These are phyloP conservation scores for Pseudovirgaria hyperparasitica DNA, from an alignment of 2,329 filamentous ascomycete genomes.

Conservation along the genomic window DNA sequence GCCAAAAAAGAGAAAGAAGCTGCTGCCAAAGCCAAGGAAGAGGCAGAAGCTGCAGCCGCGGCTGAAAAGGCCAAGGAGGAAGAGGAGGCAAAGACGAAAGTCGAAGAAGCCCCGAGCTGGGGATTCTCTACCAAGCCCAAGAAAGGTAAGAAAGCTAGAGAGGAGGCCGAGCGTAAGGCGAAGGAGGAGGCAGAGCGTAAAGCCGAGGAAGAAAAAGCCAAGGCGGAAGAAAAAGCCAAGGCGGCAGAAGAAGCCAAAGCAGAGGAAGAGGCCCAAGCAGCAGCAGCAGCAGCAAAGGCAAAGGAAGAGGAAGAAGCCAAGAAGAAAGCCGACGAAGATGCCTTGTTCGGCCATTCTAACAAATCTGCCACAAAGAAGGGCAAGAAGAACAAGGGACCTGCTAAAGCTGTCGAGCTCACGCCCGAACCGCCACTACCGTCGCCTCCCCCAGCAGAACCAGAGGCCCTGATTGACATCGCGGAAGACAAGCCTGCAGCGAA, in stretches of 20 bases:
- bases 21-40: constrained; percentile 20
- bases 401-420: constrained; percentile 1
- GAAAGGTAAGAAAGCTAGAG: constrained; percentile 11
- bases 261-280: constrained; percentile 9
- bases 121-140: constrained; percentile 9
- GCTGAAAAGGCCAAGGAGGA: constrained; percentile 23
- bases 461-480: constrained; percentile 20
- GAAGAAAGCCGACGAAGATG: constrained; percentile 2
- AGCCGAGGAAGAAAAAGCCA: constrained; percentile 4
- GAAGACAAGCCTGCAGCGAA: constrained; percentile 19
- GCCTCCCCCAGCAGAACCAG: constrained; percentile 11
- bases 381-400: neutral
- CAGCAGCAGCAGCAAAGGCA: constrained; percentile 2
- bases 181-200: constrained; percentile 10
- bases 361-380: constrained; percentile 15
- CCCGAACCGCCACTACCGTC: constrained; percentile 11
- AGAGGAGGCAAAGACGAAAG: constrained; percentile 13
- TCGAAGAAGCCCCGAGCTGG: neutral
- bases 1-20: constrained; percentile 17
- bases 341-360: constrained; percentile 10
- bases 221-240: constrained; percentile 10
- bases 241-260: constrained; percentile 6
- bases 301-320: constrained; percentile 1
- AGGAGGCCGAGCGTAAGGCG: constrained; percentile 9
- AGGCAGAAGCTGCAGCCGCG: constrained; percentile 16